Conservation (phyloP, 1,139 yeast genomes). For the Eremothecium cymbalariae region DNA sequence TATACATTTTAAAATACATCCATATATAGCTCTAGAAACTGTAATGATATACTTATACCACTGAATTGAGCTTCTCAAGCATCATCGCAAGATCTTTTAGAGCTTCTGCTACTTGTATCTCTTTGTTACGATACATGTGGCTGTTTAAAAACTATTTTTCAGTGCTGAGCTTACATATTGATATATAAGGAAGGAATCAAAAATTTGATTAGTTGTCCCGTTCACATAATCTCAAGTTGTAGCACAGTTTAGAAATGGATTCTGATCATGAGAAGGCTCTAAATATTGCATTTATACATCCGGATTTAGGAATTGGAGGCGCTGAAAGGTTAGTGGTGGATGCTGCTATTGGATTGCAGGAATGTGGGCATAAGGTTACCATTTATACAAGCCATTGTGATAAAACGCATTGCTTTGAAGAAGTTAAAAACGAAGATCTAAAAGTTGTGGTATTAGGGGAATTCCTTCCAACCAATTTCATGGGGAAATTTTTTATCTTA, state of each 20-base stretch:
- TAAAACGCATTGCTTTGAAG: conserved; percentile 79
- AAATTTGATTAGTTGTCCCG: not conserved
- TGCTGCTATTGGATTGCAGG: conserved; percentile 82
- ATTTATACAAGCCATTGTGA: conserved; percentile 90
- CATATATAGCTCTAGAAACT: too few species aligned
- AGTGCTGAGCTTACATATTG: too few species aligned
- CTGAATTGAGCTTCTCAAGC: too few species aligned
- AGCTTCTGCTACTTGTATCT: too few species aligned
- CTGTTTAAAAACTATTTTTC: too few species aligned
- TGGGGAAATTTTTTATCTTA: conserved; percentile 63
- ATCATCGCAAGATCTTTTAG: too few species aligned
- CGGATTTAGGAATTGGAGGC: conserved; percentile 95
- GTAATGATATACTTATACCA: too few species aligned
- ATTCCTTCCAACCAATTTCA: conserved; percentile 59
- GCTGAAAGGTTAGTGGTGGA: conserved; percentile 95
- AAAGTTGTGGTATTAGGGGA: conserved; percentile 74
- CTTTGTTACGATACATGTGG: too few species aligned
- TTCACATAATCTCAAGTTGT: conserved; percentile 1
- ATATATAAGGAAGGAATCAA: not conserved
- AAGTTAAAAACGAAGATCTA: conserved; percentile 50
- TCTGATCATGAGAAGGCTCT: conserved; percentile 25
- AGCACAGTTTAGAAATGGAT: not conserved
- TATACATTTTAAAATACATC: too few species aligned
- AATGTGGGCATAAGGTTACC: conserved; percentile 54
- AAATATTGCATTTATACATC: conserved; percentile 82